These are phyloP conservation scores for Yamadazyma sp. DNA, from an alignment of 805 yeast genomes.

Conservation along the genomic window DNA sequence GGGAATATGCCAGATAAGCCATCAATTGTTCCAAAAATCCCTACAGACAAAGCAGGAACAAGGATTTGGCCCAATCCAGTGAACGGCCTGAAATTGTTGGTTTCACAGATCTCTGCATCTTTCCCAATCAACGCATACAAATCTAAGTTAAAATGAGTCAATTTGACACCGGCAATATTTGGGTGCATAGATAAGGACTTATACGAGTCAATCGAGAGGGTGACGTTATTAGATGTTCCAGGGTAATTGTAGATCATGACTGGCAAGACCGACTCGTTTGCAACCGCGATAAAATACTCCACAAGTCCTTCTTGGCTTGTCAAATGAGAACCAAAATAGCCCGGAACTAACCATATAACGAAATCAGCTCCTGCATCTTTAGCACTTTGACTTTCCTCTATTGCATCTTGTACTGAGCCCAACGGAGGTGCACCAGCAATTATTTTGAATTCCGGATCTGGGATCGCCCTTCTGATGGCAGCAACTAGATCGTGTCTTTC, in stretches of 20 bases:
- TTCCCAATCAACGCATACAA: slow-evolving; percentile 21
- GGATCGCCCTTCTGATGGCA: slow-evolving; percentile 29
- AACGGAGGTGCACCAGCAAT: slow-evolving; percentile 35
- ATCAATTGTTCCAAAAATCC: slow-evolving; percentile 25
- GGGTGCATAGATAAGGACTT: slow-evolving; percentile 28
- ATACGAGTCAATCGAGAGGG: slow-evolving; percentile 22
- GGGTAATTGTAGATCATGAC: slow-evolving; percentile 38
- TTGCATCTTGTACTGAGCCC: slow-evolving; percentile 25
- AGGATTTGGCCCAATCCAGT: slow-evolving; percentile 28
- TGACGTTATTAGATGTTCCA: slow-evolving; percentile 34
- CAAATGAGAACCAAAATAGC: slow-evolving; percentile 33
- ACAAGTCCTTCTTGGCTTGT: slow-evolving; percentile 32
- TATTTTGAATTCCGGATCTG: slow-evolving; percentile 27
- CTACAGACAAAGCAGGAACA: slow-evolving; percentile 25
- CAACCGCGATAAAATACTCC: slow-evolving; percentile 30
- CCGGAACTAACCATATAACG: slow-evolving; percentile 32
- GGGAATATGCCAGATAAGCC: slow-evolving; percentile 26
- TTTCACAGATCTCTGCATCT: slow-evolving; percentile 12
- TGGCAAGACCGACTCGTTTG: slow-evolving; percentile 33
- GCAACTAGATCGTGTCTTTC: slow-evolving; percentile 31
- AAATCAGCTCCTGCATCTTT: slow-evolving; percentile 35
- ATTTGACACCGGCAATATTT: slow-evolving; percentile 36
- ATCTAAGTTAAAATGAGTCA: slow-evolving; percentile 26
- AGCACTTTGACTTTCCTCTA: slow-evolving; percentile 24
- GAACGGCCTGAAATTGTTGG: slow-evolving; percentile 22